Conservation (phyloP, 805 yeast genomes). For the Cyberlindnera bimundalis region DNA sequence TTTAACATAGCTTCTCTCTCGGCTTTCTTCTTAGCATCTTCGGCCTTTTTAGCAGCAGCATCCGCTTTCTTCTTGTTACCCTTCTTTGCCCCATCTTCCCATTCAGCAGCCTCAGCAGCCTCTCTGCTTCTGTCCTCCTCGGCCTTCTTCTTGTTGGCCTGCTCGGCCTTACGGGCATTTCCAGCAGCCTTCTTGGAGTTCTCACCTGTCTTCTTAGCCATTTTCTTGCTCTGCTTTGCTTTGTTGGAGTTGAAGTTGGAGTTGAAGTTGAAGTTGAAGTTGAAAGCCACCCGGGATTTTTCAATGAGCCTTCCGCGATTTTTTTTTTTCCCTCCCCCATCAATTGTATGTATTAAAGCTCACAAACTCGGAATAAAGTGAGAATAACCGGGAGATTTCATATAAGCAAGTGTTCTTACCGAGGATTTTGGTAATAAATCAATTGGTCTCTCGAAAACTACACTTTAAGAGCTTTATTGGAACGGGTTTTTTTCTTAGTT, state of each 20-base stretch:
- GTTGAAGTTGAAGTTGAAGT: background rate
- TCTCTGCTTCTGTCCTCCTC: slow-evolving; percentile 46
- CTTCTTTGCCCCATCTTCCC: slow-evolving; percentile 73
- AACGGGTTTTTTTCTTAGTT: too few relatives aligned
- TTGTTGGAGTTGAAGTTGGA: too few relatives aligned
- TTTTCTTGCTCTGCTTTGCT: slow-evolving; percentile 19
- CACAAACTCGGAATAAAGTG: too few relatives aligned
- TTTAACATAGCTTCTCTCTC: slow-evolving; percentile 67
- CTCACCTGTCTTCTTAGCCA: slow-evolving; percentile 50
- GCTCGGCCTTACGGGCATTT: slow-evolving; percentile 63
- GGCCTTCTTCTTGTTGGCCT: slow-evolving; percentile 52
- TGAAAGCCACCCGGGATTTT: background rate
- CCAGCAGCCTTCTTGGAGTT: slow-evolving; percentile 59
- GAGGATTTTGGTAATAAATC: too few relatives aligned
- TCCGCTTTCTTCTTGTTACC: slow-evolving; percentile 67
- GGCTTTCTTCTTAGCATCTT: slow-evolving; percentile 76
- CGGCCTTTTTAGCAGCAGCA: slow-evolving; percentile 65
- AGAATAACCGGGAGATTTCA: too few relatives aligned
- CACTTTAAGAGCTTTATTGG: too few relatives aligned
- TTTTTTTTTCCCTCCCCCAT: too few relatives aligned
- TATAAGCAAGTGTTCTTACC: too few relatives aligned
- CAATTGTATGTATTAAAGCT: too few relatives aligned
- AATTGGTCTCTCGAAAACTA: too few relatives aligned
- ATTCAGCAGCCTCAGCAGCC: slow-evolving; percentile 55
- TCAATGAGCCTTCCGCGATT: too few relatives aligned